Base-by-base conservation (phyloP, 352 stramenopile species). In the Phytophthora quininea region DNA sequence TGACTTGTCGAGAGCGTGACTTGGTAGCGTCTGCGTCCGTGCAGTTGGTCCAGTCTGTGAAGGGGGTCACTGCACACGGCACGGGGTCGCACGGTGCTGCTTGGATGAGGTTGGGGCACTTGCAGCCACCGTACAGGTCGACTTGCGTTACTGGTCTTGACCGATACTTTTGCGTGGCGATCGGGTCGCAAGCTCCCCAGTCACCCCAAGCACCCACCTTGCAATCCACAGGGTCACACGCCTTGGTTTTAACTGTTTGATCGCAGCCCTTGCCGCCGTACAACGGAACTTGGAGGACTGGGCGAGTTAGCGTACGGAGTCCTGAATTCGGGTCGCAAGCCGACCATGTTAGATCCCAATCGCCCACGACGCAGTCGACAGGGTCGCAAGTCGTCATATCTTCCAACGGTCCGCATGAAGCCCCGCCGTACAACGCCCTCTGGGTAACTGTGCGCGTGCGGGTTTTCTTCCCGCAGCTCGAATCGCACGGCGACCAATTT, bases 171-270 rank as follows among this genome's bases (percentile, higher is more conserved):
- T 73, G 75, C 0, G 66, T 61, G 3, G 43, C 67, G 27, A 40
- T 46, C 0, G 63, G 9, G 24, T 85, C 64, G 52, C 79, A 88
- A 0, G 31, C 27, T 2, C 53, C 48, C 71, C 69, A 88, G 0
- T 35, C 15, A 0, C 58, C 51, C 78, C 78, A 89, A 0, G 77
- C 76, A 24, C 77, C 65, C 4, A 75, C 54, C 1, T 48, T 62
- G 37, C 84, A 92, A 35, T 90, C 79, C 0, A 89, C 81, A 0
- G 81, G 79, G 5, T 87, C 73, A 29, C 84, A 90, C 15, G 64
- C 55, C 42, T 71, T 84, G 19, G 58, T 71, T n/a, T 76, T 52
- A 3, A 55, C 54, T 0, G 73, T 85, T 2, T 66, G 42, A 0
- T 53, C 65, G 29, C 84, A 92, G 5, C 54, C 19, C 24, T 59